Base-by-base conservation (phyloP, 1,139 yeast species). In the Scheffersomyces stambukii region DNA sequence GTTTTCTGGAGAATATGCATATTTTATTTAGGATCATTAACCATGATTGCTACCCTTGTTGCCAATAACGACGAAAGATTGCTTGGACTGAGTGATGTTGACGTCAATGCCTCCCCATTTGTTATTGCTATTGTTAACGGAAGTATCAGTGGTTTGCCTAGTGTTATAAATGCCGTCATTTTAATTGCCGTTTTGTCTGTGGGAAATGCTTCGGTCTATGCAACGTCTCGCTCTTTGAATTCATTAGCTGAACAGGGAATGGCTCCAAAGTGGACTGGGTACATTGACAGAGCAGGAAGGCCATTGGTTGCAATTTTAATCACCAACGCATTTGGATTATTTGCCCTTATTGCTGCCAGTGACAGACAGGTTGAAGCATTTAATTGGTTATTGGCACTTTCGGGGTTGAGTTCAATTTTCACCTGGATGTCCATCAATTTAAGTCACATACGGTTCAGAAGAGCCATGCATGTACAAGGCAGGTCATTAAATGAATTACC, bases 61-160 rank as follows among this genome's bases (percentile, higher is more conserved):
- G 58, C 64, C 4, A 59, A 50, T 46, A 45, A 48, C 32, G 62
- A 59, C 32, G 21, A 33, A 5, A 47, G 60, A 32, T 57, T 64
- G 40, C 36, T 52, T 19, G 52, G 56, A 8, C 19, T 18, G 19
- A 31, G 43, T 6, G 40, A 45, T 19, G 52, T 45, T 4, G 55
- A 50, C 33, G 49, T 43, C 9, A 37, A 45, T 13, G 52, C 53
- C 5, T 48, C 54, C 6, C 53, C 55, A 16, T 50, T 50, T 29
- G 52, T 48, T 12, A 50, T 52, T 38, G 78, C 80, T 6, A 62
- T 75, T 32, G 64, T 65, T 24, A 58, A 63, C 30, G 79, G 78
- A 5, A 80, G 81, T 8, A 63, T 68, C 28, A 49, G 51, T 16
- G 70, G 59, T 3, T 54, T 70, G 30, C 70, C 72, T 7, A 57